phyloP scores from a whole-genome alignment of 2,329 filamentous ascomycete species.

The Pseudopithomyces chartarum region DNA sequence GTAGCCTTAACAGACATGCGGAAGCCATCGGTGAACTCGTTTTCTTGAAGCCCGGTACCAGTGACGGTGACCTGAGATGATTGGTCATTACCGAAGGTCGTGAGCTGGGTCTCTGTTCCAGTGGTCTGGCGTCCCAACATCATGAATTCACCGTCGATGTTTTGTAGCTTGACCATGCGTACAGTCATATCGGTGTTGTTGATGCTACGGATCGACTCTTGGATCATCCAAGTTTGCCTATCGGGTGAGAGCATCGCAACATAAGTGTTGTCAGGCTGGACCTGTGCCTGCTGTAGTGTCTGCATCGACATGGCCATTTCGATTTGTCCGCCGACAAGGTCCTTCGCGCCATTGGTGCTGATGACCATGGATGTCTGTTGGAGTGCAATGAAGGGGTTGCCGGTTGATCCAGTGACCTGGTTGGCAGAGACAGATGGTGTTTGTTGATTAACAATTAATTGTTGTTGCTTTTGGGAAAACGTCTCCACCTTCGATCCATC shows the following conservation, averaged over 20 bases:
- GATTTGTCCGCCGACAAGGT: conserved; percentile 43
- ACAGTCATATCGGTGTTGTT: conserved; percentile 46
- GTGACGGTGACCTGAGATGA: conserved; percentile 35
- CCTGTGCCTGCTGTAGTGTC: conserved; percentile 31
- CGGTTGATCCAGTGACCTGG: conserved; percentile 44
- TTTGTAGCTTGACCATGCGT: conserved; percentile 41
- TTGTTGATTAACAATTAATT: conserved; percentile 48
- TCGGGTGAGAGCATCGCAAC: conserved; percentile 45
- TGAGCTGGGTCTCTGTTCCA: conserved; percentile 40
- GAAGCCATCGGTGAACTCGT: conserved; percentile 46
- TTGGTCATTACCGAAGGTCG: conserved; percentile 35
- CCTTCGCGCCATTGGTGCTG: conserved; percentile 43
- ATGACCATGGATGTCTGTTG: conserved; percentile 40
- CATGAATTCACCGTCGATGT: conserved; percentile 46
- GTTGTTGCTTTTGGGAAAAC: conserved; percentile 45
- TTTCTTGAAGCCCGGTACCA: conserved; percentile 45
- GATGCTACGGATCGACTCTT: conserved; percentile 42
- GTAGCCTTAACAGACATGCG: conserved; percentile 42
- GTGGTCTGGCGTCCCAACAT: conserved; percentile 44
- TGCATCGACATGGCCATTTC: conserved; percentile 40
- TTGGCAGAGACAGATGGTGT: conserved; percentile 39
- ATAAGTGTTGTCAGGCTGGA: conserved; percentile 43
- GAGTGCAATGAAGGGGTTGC: conserved; percentile 43
- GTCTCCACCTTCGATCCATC: conserved; percentile 45
- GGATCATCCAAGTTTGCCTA: conserved; percentile 45